Conservation (phyloP, 2,329 filamentous ascomycete species). For the Rhynchosporium secalis region DNA sequence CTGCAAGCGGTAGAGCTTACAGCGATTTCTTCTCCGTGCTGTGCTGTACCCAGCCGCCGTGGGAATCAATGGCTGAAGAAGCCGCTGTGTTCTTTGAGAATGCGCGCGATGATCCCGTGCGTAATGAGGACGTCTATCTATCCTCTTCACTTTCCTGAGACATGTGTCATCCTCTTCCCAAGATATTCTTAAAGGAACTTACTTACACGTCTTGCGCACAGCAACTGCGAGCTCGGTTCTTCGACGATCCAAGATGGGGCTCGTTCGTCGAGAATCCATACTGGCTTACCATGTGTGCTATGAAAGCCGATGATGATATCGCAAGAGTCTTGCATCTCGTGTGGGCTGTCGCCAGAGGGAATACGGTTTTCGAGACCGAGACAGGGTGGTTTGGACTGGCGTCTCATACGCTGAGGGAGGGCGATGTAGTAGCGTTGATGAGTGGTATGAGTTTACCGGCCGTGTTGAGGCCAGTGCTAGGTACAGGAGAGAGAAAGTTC, state of each 20-base stretch:
- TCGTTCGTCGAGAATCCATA: neutral
- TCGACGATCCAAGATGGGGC: neutral
- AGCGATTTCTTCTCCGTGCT: neutral
- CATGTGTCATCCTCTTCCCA: too few species aligned
- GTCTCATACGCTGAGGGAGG: neutral
- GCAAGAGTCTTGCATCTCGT: constrained; percentile 1
- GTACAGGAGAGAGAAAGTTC: constrained; percentile 5
- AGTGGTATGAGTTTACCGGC: neutral
- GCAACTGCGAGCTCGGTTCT: neutral
- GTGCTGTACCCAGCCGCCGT: too few species aligned
- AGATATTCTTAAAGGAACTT: too few species aligned
- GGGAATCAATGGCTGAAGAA: neutral
- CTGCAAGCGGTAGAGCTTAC: neutral
- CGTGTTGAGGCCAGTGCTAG: neutral
- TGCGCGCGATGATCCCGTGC: neutral
- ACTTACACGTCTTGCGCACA: too few species aligned
- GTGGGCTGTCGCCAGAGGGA: constrained; percentile 11
- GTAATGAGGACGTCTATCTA: too few species aligned
- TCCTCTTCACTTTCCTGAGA: too few species aligned
- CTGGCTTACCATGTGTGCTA: constrained; percentile 5
- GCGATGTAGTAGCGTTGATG: neutral
- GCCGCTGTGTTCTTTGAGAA: neutral
- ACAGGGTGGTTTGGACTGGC: constrained; percentile 7
- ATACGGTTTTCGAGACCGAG: constrained; percentile 10
- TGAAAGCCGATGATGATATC: constrained; percentile 9